Evolutionary conservation across 495 filamentous ascomycete species (phyloP).

Genomic region (Penicillium lagena): DNA sequence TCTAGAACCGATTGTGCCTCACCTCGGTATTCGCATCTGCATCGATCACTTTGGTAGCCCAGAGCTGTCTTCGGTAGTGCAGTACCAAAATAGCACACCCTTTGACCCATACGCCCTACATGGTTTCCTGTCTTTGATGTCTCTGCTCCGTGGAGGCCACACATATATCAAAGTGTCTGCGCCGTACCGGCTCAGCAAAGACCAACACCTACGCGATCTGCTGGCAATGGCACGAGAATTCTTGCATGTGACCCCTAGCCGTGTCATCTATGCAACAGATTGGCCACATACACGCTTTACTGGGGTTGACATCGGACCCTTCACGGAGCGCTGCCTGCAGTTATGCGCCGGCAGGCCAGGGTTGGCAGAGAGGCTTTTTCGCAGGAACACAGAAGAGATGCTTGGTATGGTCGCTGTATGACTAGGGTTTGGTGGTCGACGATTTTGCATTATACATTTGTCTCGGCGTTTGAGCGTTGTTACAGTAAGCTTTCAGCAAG

Average conservation of each 20-base stretch:
- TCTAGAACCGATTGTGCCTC: constrained; percentile 34
- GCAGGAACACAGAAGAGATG: constrained; percentile 40
- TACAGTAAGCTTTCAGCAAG: no score
- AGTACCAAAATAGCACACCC: background rate
- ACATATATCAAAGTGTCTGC: constrained; percentile 47
- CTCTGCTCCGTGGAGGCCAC: constrained; percentile 27
- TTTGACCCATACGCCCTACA: constrained; percentile 35
- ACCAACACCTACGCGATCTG: constrained; percentile 27
- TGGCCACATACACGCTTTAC: constrained; percentile 49
- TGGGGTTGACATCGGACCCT: constrained; percentile 36
- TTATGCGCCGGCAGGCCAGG: constrained; percentile 30
- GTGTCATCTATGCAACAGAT: constrained; percentile 45
- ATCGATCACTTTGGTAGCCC: constrained; percentile 48
- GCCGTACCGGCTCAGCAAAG: constrained; percentile 39
- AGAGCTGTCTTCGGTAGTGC: constrained; percentile 14
- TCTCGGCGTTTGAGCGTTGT: background rate
- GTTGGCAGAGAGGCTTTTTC: constrained; percentile 37
- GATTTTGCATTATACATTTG: background rate
- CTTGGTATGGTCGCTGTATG: constrained; percentile 15
- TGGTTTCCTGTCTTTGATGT: constrained; percentile 36
- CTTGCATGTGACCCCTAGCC: constrained; percentile 24
- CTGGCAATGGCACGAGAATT: constrained; percentile 34
- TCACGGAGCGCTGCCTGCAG: constrained; percentile 35
- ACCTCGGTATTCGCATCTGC: constrained; percentile 37
- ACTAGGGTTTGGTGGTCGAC: constrained; percentile 1